phyloP scores from a whole-genome alignment of 768 basidiomycete genomes.

The Hygrophorus pudorinus region DNA sequence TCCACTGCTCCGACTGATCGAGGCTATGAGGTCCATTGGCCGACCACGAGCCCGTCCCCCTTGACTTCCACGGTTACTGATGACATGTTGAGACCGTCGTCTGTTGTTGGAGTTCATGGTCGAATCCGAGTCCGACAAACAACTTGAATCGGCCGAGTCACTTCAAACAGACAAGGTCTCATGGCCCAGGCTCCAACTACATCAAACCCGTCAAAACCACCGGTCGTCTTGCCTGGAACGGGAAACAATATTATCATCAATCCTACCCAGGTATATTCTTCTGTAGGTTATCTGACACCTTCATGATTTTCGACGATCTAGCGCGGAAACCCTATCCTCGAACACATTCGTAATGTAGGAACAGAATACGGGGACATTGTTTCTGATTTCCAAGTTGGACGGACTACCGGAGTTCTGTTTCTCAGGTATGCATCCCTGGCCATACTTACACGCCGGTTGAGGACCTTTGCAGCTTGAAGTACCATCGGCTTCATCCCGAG shows the following conservation, averaged over 20 bases:
- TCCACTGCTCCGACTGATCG: constrained; percentile 70
- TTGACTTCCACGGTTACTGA: constrained; percentile 1
- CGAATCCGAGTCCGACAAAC: constrained; percentile 1
- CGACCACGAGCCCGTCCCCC: constrained; percentile 13
- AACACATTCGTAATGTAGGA: constrained; percentile 76
- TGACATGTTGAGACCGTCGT: neutral
- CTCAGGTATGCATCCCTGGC: constrained; percentile 49
- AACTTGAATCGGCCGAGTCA: neutral
- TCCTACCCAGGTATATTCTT: constrained; percentile 39
- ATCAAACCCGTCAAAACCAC: constrained; percentile 20
- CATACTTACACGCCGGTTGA: neutral
- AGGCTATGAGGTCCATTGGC: constrained; percentile 58
- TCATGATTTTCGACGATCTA: constrained; percentile 20
- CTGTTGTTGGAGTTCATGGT: neutral
- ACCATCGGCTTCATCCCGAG: constrained; percentile 95
- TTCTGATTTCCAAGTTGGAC: constrained; percentile 92
- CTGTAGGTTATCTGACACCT: neutral
- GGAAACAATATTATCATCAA: constrained; percentile 59
- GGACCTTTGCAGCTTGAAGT: constrained; percentile 54
- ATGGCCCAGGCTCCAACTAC: too few species aligned
- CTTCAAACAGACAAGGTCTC: too few species aligned
- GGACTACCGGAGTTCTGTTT: constrained; percentile 86
- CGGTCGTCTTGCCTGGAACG: constrained; percentile 53
- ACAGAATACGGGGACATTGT: constrained; percentile 94
- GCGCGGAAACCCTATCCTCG: constrained; percentile 85